Evolutionary conservation across 2,329 filamentous ascomycete species (phyloP), one percentile per base, ranked within the genome.

Genomic region (Dactylonectria estremocensis): DNA sequence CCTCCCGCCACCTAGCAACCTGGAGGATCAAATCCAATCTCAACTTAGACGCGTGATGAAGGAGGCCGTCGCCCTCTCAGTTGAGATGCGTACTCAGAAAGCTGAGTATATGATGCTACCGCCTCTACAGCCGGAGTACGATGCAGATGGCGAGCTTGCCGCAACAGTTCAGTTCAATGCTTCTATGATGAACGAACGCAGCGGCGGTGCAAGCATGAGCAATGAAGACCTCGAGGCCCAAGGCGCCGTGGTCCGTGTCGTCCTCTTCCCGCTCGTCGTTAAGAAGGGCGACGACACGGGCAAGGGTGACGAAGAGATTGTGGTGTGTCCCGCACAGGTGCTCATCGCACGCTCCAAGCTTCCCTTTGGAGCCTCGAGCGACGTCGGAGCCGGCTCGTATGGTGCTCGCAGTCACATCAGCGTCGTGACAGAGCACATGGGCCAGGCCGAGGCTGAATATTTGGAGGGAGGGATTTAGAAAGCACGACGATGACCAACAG

Each of bases 61-160:
- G 72, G 90, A 95, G 69, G 96, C 97, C 1, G 96, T 98, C 56
- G 92, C 93, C 66, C 89, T 99, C 11, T 95, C 95, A 1, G 91
- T 99, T 72, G 95, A 98, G 83, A 99, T 99, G 96, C 95, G 96
- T 79, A 97, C 93, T 16, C 96, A 99, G 80, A 91, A 94, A 67
- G 95, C 96, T 43, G 96, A 98, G 84, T 99, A 97, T 84, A 96
- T 97, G 85, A 99, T 99, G 95, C 90, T 98, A 18, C 95, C 96
- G 31, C 96, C 96, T 5, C 86, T 97, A 63, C 94, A 96, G 80
- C 96, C 96, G 22, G 95, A 98, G 80, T 98, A 97, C 81, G 95
- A 98, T 81, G 92, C 91, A 74, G 94, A 96, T 70, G 96, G 96
- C 74, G 95, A 98, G 77, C 89, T 99, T 9, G 88, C 92, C 16